A percentile compares a stretch with the other conserved stretches of the same genome.
Conservation (phyloP, 176 grass and related monocot species). For the Thalia dealbata region DNA sequence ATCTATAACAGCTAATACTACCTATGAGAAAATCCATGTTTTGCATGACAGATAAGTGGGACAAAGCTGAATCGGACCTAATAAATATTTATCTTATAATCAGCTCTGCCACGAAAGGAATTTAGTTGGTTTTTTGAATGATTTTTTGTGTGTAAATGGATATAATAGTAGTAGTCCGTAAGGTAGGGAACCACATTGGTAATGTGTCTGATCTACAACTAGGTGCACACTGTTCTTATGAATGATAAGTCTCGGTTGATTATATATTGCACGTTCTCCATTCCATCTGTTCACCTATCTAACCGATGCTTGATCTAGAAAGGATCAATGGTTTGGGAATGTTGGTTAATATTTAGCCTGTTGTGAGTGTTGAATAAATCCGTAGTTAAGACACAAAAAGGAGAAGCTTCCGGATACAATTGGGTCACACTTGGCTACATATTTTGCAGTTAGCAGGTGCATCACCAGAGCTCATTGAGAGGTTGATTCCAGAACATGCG, state of each 20-base stretch:
- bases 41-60: background rate
- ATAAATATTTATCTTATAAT: background rate
- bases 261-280: background rate
- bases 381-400: background rate
- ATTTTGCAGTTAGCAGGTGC: slow-evolving; percentile 56
- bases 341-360: background rate
- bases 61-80: background rate
- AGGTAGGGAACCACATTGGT: background rate
- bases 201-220: background rate
- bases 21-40: background rate
- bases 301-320: background rate
- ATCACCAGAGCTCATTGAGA: slow-evolving; percentile 55
- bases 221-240: background rate
- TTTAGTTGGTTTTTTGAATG: background rate
- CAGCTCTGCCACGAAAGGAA: background rate
- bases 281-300: background rate
- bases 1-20: no score
- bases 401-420: background rate
- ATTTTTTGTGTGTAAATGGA: background rate
- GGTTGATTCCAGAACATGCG: slow-evolving; percentile 66
- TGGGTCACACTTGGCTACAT: background rate
- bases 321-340: background rate
- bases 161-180: background rate
- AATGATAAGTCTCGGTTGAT: background rate
- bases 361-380: background rate